phyloP scores from a whole-genome alignment of 805 yeast species.

The Limtongia smithiae region DNA sequence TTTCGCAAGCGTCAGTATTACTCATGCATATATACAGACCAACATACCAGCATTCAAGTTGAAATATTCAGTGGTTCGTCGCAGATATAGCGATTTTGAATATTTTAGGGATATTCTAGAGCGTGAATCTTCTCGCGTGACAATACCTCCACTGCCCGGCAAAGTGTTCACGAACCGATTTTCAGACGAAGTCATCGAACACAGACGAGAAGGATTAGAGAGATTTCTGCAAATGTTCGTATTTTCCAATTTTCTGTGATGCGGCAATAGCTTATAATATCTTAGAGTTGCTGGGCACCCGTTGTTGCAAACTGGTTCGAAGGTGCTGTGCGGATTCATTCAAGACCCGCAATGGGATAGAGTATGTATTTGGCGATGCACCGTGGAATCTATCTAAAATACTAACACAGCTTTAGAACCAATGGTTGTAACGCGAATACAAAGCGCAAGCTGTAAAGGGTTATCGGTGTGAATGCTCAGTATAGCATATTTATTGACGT shows the following conservation, averaged over 20 bases:
- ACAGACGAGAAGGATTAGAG: slow-evolving; percentile 78
- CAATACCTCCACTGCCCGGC: slow-evolving; percentile 88
- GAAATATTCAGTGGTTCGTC: slow-evolving; percentile 62
- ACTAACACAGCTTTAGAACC: slow-evolving; percentile 1
- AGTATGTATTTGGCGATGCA: slow-evolving; percentile 15
- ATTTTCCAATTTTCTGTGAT: neutral
- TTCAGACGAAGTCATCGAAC: slow-evolving; percentile 76
- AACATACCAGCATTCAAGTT: slow-evolving; percentile 83
- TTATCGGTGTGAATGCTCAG: too few species aligned
- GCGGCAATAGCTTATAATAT: neutral
- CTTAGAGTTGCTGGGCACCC: slow-evolving; percentile 86
- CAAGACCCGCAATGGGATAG: slow-evolving; percentile 82
- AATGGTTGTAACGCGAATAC: slow-evolving; percentile 16
- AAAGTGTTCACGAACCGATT: slow-evolving; percentile 75
- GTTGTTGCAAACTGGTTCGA: slow-evolving; percentile 79
- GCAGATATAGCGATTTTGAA: slow-evolving; percentile 89
- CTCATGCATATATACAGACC: slow-evolving; percentile 42
- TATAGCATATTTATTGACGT: too few species aligned
- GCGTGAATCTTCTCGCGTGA: slow-evolving; percentile 71
- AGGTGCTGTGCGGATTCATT: slow-evolving; percentile 72
- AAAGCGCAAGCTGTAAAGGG: too few species aligned
- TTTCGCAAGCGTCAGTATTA: neutral
- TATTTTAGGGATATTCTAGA: slow-evolving; percentile 69
- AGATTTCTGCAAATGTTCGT: slow-evolving; percentile 55
- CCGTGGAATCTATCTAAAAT: neutral